These are phyloP conservation scores for Stachybotrys echinatus DNA, from an alignment of 2,329 filamentous ascomycete genomes.

Conservation along the genomic window DNA sequence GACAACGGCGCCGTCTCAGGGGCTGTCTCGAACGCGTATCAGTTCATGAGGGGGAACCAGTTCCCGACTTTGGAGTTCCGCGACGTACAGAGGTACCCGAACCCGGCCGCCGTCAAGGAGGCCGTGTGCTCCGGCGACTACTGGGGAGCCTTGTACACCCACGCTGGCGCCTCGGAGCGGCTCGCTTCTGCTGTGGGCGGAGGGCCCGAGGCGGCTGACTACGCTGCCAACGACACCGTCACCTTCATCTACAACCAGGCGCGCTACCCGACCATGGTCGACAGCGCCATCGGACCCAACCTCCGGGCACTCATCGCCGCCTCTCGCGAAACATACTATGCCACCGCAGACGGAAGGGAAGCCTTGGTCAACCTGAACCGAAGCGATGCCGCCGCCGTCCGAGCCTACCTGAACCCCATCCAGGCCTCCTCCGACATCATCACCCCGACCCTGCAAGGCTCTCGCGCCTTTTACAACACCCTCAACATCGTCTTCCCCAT, in stretches of 20 bases:
- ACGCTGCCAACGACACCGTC: constrained; percentile 24
- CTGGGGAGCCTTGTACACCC: constrained; percentile 31
- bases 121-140: constrained; percentile 28
- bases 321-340: constrained; percentile 18
- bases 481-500: constrained; percentile 30
- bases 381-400: constrained; percentile 16
- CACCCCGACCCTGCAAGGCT: constrained; percentile 25
- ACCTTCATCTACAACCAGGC: constrained; percentile 30
- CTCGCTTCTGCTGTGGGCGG: constrained; percentile 21
- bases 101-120: constrained; percentile 17
- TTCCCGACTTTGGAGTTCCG: constrained; percentile 27
- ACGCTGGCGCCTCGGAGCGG: constrained; percentile 22
- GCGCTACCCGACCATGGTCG: constrained; percentile 24
- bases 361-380: constrained; percentile 13
- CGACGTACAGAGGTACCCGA: constrained; percentile 16
- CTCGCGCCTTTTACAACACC: constrained; percentile 30
- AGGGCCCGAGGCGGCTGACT: constrained; percentile 14
- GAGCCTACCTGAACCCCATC: constrained; percentile 28
- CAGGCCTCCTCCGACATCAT: constrained; percentile 19
- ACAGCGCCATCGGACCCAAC: constrained; percentile 20
- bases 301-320: constrained; percentile 20
- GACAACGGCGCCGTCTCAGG: constrained; percentile 25
- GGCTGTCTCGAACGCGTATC: constrained; percentile 25
- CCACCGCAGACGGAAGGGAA: constrained; percentile 12
- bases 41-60: constrained; percentile 17